Base-by-base conservation (phyloP, 805 yeast species). In the Metschnikowia hibisci region DNA sequence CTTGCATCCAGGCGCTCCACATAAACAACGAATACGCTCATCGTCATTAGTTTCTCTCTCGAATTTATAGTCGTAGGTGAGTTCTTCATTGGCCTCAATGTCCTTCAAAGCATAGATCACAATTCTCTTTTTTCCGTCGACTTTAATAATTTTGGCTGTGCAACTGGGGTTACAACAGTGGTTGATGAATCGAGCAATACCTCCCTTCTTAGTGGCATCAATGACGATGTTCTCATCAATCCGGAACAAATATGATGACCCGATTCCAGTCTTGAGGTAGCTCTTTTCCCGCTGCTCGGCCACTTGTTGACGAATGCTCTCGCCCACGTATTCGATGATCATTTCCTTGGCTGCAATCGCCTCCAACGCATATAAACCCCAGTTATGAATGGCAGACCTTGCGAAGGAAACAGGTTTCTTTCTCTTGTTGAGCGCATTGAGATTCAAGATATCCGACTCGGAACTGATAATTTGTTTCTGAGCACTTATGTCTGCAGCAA, bases 291-390 rank as follows among this genome's bases (percentile, higher is more conserved):
- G 74, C 54, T 87, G 78, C 55, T 93, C 99, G 1, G 97, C 96
- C 32, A 90, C 91, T 44, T 87, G 96, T 57, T 88, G 96, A 43
- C 98, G 73, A 23, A 93, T 81, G 43, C 95, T 76, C 54, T 93
- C 98, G 23, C 99, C 99, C 4, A 93, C 97, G 56, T 93, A 93
- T 63, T 93, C 99, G 46, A 93, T 91, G 57, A 93, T 89, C 96
- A 93, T 91, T 63, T 93, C 99, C 52, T 82, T 85, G 0, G 93
- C 95, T n/a, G 88, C 86, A 58, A 93, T 93, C 2, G 95, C 95
- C 57, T 93, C 98, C 56, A 87, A 68, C 0, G 99, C 99, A 64
- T 89, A 93, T 31, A 93, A 67, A 0, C 99, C 99, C 99, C 99
- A 93, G 58, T 91, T 88, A 62, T 93, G 99, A 57, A 93, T 93